Evolutionary conservation across 352 stramenopile species (phyloP).

Genomic region (Globisporangium canariense): DNA sequence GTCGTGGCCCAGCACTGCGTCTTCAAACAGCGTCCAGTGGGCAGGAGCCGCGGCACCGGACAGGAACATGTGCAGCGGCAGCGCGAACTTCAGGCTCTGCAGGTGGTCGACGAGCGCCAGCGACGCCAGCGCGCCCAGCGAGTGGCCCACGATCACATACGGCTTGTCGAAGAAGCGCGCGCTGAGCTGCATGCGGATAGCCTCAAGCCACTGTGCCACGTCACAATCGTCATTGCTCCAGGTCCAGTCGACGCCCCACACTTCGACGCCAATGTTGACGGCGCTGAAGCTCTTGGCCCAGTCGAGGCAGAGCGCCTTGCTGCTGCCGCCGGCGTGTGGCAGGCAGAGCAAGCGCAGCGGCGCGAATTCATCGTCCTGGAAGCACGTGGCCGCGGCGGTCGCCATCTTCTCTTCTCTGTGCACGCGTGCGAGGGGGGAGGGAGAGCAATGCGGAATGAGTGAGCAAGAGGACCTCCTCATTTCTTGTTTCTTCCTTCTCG

Average conservation of each 20-base stretch:
- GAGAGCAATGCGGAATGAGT: slow-evolving; percentile 7
- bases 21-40: slow-evolving; percentile 35
- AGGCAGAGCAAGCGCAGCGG: slow-evolving; percentile 63
- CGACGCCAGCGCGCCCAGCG: slow-evolving; percentile 56
- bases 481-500: neutral
- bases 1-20: slow-evolving; percentile 28
- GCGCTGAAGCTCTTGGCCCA: slow-evolving; percentile 39
- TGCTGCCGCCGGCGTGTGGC: slow-evolving; percentile 45
- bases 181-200: slow-evolving; percentile 36
- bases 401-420: slow-evolving; percentile 21
- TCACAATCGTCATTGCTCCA: slow-evolving; percentile 25
- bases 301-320: slow-evolving; percentile 40
- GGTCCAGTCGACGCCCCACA: slow-evolving; percentile 66
- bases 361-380: slow-evolving; percentile 60
- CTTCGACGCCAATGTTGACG: slow-evolving; percentile 36
- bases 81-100: slow-evolving; percentile 37
- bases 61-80: slow-evolving; percentile 59
- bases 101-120: slow-evolving; percentile 52
- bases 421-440: neutral
- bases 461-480: neutral
- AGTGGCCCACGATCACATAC: slow-evolving; percentile 67
- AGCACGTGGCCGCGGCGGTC: slow-evolving; percentile 45
- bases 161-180: slow-evolving; percentile 72
- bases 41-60: slow-evolving; percentile 38
- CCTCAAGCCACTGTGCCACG: slow-evolving; percentile 27